Conservation (phyloP, 176 grass and related monocot species). For the Oropetium thomaeum region DNA sequence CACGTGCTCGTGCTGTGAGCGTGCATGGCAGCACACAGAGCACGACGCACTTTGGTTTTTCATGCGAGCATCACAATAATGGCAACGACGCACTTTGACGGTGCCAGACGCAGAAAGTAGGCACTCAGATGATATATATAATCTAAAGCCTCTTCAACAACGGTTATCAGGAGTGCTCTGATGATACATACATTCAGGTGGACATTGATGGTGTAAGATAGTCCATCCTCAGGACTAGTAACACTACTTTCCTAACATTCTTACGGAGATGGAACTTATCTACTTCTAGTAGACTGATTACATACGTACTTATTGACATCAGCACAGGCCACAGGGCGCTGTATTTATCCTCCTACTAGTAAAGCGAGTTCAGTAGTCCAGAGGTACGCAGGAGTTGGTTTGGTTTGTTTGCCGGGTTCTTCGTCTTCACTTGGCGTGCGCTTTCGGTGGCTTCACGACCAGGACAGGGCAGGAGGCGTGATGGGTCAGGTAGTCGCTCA, state of each 20-base stretch:
- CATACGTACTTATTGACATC: background rate
- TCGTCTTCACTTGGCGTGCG: conserved; percentile 34
- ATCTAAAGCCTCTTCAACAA: too few relatives aligned
- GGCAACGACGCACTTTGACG: background rate
- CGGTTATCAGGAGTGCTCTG: too few relatives aligned
- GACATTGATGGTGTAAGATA: too few relatives aligned
- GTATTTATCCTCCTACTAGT: too few relatives aligned
- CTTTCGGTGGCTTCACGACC: conserved; percentile 49
- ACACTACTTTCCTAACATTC: too few relatives aligned
- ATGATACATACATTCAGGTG: too few relatives aligned
- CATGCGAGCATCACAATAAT: background rate
- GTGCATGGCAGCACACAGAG: background rate
- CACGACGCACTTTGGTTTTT: too few relatives aligned
- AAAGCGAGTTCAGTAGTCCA: background rate
- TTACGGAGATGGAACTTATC: background rate
- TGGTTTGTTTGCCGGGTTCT: background rate
- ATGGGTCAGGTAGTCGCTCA: conserved; percentile 72
- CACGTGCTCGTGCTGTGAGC: too few relatives aligned
- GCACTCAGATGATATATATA: too few relatives aligned
- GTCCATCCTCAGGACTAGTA: background rate
- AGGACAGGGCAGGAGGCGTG: conserved; percentile 70
- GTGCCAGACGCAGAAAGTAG: background rate
- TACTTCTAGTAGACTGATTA: background rate
- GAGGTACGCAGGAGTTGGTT: background rate
- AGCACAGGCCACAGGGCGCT: background rate